Evolutionary conservation across 139 green algal species (phyloP).

Genomic region (Asterochloris sp.): DNA sequence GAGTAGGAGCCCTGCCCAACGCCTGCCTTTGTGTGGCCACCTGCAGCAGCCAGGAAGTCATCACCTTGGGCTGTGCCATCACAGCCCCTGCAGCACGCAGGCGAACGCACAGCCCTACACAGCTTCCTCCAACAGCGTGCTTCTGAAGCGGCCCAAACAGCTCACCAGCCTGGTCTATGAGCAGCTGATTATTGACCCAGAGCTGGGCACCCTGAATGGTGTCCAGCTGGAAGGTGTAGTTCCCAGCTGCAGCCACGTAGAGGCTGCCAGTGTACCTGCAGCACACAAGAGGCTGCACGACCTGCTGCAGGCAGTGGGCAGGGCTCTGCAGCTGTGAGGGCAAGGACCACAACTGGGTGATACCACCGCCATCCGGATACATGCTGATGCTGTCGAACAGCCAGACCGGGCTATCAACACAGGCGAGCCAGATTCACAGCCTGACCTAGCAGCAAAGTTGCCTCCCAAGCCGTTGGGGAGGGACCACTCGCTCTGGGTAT

Average conservation of each 20-base stretch:
- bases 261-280: constrained; percentile 6
- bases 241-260: constrained; percentile 2
- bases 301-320: no score
- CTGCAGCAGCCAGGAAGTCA: background rate
- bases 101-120: background rate
- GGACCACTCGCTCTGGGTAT: no score
- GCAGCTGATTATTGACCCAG: background rate
- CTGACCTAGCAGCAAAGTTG: no score
- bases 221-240: constrained; percentile 13
- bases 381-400: no score
- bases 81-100: background rate
- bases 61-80: background rate
- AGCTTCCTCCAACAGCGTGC: background rate
- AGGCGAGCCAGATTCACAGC: no score
- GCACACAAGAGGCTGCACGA: background rate
- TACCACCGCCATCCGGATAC: no score
- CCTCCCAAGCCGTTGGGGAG: no score
- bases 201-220: background rate
- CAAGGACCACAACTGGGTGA: no score
- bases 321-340: no score
- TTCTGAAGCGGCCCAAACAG: background rate
- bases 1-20: no score
- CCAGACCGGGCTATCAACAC: no score
- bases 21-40: no score
- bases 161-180: constrained; percentile 5